Base-by-base conservation (phyloP, 345 rosid species). In the Odontarrhena argentea region DNA sequence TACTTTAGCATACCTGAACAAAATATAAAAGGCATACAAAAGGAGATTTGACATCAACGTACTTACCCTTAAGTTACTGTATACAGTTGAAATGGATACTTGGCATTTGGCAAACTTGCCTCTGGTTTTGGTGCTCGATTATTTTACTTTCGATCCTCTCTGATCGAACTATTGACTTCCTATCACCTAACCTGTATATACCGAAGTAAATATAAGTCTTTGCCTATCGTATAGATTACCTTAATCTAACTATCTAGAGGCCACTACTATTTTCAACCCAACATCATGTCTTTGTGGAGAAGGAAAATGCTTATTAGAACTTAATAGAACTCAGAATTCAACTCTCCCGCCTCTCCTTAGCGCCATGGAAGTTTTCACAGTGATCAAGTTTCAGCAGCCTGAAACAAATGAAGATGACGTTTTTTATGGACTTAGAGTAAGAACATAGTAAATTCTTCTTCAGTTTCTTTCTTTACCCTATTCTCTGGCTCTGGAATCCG, bases 101-200 rank as follows among this genome's bases (percentile, higher is more conserved):
- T 35, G 11, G 55, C 5, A 53, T 9, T 30, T 30, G 11, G 14
- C 9, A 15, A 44, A 62, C 60, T 74, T 65, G 66, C 83, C 79
- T 77, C 61, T 76, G 78, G 67, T 69, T 76, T 74, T 81, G 74
- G 74, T 74, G 69, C 65, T 88, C 84, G 68, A 58, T 63, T 61
- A 79, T 55, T 73, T 81, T 81, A 70, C 74, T 74, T 83, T 91
- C 99, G 87, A 81, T 83, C 65, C 80, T 87, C 79, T 91, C 96
- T 60, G 97, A 79, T 82, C 97, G 86, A 73, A 94, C 89, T 62
- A 84, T 66, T 61, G 97, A 83, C 70, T 76, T 83, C 58, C 82
- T 85, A 37, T 71, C 66, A 68, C 70, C 75, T 81, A 90, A 79
- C 75, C 97, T 88, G 72, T 41, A 70, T 11, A 52, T 15, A 36